phyloP scores from a whole-genome alignment of 345 rosid genomes.

The Bretschneidera sinensis region DNA sequence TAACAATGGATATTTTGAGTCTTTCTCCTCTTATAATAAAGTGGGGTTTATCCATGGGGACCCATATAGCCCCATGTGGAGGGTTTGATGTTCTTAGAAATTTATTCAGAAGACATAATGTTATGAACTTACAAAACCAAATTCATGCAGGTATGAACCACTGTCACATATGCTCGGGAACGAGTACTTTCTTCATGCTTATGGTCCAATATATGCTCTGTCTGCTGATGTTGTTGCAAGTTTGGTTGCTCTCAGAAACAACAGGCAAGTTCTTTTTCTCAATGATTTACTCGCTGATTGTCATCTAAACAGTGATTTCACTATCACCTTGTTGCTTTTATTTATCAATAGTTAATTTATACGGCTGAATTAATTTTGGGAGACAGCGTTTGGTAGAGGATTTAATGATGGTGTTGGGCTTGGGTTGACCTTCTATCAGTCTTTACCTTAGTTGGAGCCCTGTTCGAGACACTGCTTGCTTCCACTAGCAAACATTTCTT shows the following conservation, averaged over 20 bases:
- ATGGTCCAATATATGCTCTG: conserved; percentile 92
- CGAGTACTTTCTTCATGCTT: conserved; percentile 95
- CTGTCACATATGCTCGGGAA: conserved; percentile 65
- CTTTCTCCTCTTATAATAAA: not conserved
- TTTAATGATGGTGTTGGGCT: not conserved
- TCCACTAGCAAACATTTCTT: not conserved
- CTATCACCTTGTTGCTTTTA: not conserved
- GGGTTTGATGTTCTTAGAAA: not conserved
- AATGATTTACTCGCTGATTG: not conserved
- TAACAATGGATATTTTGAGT: not conserved
- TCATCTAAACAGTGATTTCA: too few relatives aligned
- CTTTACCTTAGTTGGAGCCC: not conserved
- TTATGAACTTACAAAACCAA: conserved; percentile 4
- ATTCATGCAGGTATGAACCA: conserved; percentile 80
- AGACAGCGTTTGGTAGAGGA: not conserved
- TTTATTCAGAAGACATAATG: not conserved
- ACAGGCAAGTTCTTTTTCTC: conserved; percentile 49
- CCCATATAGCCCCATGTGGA: not conserved
- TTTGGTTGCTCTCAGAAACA: conserved; percentile 67
- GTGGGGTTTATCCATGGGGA: not conserved
- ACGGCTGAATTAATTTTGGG: not conserved
- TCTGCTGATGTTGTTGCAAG: conserved; percentile 83
- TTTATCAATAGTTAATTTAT: too few relatives aligned
- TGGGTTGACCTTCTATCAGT: not conserved
- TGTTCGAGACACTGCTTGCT: not conserved